phyloP scores from a whole-genome alignment of 1,284 basidiomycete species.

The Ceratobasidium sp. region DNA sequence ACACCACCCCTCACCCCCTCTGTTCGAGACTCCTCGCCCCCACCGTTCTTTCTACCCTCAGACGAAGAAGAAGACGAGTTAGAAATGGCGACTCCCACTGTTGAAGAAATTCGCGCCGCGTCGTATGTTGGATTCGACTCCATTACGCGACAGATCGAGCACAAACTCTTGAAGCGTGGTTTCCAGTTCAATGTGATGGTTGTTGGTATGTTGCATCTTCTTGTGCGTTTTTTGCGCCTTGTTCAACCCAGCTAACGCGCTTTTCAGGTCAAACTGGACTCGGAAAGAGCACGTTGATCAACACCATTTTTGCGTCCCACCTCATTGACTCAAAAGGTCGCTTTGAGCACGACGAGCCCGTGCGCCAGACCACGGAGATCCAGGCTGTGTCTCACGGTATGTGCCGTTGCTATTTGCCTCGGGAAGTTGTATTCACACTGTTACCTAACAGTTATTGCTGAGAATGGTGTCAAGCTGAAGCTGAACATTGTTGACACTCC shows the following conservation, averaged over 20 bases:
- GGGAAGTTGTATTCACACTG: neutral
- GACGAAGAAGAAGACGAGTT: slow-evolving; percentile 40
- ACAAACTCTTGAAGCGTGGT: slow-evolving; percentile 98
- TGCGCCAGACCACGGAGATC: slow-evolving; percentile 97
- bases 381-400: slow-evolving; percentile 93
- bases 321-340: slow-evolving; percentile 98
- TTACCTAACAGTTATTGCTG: slow-evolving; percentile 81
- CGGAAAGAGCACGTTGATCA: slow-evolving; percentile 98
- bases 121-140: slow-evolving; percentile 96
- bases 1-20: slow-evolving; percentile 36
- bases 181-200: slow-evolving; percentile 99
- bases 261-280: slow-evolving; percentile 92
- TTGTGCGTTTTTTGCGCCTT: slow-evolving; percentile 9
- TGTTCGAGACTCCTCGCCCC: slow-evolving; percentile 8
- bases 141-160: slow-evolving; percentile 98
- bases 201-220: slow-evolving; percentile 74
- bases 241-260: slow-evolving; percentile 41
- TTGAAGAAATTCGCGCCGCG: slow-evolving; percentile 86
- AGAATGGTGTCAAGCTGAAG: slow-evolving; percentile 95
- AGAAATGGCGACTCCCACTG: slow-evolving; percentile 58
- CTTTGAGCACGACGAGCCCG: slow-evolving; percentile 85
- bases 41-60: neutral
- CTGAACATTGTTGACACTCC: slow-evolving; percentile 99
- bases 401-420: neutral
- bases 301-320: slow-evolving; percentile 98